Conservation (phyloP, 2,329 filamentous ascomycete genomes). For the Botrytis galanthina region DNA sequence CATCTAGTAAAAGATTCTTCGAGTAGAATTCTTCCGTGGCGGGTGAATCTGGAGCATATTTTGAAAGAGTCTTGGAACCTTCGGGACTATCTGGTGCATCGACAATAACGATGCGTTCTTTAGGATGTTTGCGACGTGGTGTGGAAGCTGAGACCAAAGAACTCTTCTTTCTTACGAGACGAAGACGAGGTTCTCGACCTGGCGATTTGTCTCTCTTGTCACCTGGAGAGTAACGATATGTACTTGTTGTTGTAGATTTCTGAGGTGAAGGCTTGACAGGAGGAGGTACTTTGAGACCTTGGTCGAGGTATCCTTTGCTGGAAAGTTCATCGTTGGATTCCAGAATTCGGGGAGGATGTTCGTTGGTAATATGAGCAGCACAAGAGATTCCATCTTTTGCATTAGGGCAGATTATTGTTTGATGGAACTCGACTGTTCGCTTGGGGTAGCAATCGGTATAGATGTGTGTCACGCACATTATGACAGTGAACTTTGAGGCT, state of each 20-base stretch:
- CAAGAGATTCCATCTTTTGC: conserved; percentile 44
- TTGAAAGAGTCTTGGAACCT: conserved; percentile 44
- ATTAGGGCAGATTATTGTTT: conserved; percentile 42
- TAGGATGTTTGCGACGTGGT: conserved; percentile 36
- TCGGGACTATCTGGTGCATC: conserved; percentile 47
- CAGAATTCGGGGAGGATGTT: conserved; percentile 43
- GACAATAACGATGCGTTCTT: conserved; percentile 47
- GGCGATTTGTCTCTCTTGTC: conserved; percentile 33
- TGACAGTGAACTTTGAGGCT: conserved; percentile 31
- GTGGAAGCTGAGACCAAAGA: conserved; percentile 27
- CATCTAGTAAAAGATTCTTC: conserved; percentile 34
- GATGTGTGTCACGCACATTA: conserved; percentile 52
- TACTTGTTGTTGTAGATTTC: conserved; percentile 34
- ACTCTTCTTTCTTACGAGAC: conserved; percentile 36
- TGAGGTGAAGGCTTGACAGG: conserved; percentile 35
- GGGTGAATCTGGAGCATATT: conserved; percentile 42
- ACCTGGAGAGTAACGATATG: conserved; percentile 29
- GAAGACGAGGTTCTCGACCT: conserved; percentile 41
- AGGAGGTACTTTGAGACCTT: conserved; percentile 28
- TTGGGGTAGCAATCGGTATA: conserved; percentile 49
- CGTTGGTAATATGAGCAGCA: conserved; percentile 42
- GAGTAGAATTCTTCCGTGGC: conserved; percentile 34
- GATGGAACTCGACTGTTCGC: conserved; percentile 40
- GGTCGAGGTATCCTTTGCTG: conserved; percentile 26
- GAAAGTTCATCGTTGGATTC: conserved; percentile 40